Conservation (phyloP, 2,329 filamentous ascomycete genomes). For the Zymoseptoria crescenta region DNA sequence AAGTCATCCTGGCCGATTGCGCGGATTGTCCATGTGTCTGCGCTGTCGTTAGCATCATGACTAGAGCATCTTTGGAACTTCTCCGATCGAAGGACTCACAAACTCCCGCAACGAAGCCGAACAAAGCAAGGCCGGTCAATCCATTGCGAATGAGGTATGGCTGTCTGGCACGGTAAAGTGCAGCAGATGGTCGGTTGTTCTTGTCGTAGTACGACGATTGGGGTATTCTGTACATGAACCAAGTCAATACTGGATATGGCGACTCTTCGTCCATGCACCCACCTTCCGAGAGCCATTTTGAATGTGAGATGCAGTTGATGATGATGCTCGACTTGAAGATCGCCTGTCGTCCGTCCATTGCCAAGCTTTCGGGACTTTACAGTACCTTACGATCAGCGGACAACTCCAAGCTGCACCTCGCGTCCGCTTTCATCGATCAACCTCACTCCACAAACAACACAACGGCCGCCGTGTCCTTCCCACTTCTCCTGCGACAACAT, state of each 20-base stretch:
- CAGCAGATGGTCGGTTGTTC: constrained; percentile 74
- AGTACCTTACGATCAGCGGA: not conserved
- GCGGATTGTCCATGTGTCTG: constrained; percentile 65
- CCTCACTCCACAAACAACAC: not conserved
- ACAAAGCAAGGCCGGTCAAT: constrained; percentile 67
- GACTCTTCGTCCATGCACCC: not conserved
- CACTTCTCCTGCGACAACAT: not conserved
- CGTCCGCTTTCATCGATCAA: not conserved
- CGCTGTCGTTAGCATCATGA: no score
- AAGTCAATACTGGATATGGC: not conserved
- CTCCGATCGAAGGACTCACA: constrained; percentile 54
- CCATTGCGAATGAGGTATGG: constrained; percentile 90
- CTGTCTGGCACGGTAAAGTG: constrained; percentile 82
- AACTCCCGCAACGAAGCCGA: constrained; percentile 69
- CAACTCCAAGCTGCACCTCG: not conserved
- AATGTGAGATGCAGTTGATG: not conserved
- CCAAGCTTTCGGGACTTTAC: not conserved
- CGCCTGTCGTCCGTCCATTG: not conserved
- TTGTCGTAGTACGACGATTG: constrained; percentile 86
- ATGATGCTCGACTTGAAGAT: not conserved
- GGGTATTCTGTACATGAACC: constrained; percentile 37
- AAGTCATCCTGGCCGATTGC: constrained; percentile 96
- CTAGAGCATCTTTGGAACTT: no score
- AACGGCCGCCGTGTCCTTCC: not conserved
- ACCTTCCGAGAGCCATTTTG: constrained; percentile 20